phyloP scores from a whole-genome alignment of 2,329 filamentous ascomycete genomes.

The Penicillium concentricum region DNA sequence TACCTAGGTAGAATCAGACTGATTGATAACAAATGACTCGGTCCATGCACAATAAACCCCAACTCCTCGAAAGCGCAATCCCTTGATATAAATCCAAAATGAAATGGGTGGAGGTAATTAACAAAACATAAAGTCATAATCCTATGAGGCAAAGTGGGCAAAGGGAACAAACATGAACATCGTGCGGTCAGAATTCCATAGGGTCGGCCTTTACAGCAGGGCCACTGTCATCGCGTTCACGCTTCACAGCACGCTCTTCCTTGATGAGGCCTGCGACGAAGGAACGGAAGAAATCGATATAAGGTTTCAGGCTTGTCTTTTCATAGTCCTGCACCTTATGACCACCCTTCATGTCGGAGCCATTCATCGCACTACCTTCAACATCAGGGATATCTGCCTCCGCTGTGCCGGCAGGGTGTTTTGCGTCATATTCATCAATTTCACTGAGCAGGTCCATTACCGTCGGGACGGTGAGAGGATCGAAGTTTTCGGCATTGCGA shows the following conservation, averaged over 20 bases:
- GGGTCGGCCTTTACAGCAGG: slow-evolving; percentile 45
- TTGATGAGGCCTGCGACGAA: slow-evolving; percentile 79
- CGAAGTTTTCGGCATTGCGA: slow-evolving; percentile 71
- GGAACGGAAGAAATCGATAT: slow-evolving; percentile 81
- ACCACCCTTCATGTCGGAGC: slow-evolving; percentile 34
- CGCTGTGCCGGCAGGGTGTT: slow-evolving; percentile 29
- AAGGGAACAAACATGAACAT: not conserved
- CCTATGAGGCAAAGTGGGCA: not conserved
- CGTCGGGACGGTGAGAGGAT: slow-evolving; percentile 85
- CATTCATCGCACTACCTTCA: slow-evolving; percentile 32
- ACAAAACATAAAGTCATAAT: slow-evolving; percentile 22
- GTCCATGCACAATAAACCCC: not conserved
- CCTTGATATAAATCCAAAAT: not conserved
- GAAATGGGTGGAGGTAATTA: not conserved
- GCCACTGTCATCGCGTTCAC: slow-evolving; percentile 52
- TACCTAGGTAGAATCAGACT: not conserved
- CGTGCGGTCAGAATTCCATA: slow-evolving; percentile 62
- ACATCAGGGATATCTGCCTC: slow-evolving; percentile 46
- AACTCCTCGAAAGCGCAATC: not conserved
- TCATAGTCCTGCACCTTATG: slow-evolving; percentile 78
- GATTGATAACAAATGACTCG: not conserved
- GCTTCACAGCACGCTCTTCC: slow-evolving; percentile 61
- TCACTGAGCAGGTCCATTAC: slow-evolving; percentile 77
- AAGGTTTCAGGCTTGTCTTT: slow-evolving; percentile 92
- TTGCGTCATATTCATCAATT: slow-evolving; percentile 74